These are phyloP conservation scores for Daphne laureola DNA, from an alignment of 441 rosid genomes.

Conservation along the genomic window DNA sequence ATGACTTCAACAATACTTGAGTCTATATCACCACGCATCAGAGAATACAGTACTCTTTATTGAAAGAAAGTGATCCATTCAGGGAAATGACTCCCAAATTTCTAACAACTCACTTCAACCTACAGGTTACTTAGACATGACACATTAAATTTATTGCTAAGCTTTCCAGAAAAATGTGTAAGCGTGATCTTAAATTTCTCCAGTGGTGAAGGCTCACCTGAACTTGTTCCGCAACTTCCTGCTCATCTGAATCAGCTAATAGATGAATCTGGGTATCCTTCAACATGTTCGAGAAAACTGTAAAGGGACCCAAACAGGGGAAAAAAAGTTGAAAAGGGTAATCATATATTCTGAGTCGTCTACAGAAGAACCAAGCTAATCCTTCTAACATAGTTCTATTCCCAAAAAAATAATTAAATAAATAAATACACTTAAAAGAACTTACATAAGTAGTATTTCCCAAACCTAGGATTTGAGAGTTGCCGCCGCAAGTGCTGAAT, in stretches of 20 bases:
- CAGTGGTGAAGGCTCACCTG: constrained; percentile 41
- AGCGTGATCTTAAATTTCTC: too few species aligned
- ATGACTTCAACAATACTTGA: too few species aligned
- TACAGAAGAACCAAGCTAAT: constrained; percentile 11
- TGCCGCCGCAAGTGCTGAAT: constrained; percentile 77
- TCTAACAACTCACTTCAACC: too few species aligned
- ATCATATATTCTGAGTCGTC: constrained; percentile 4
- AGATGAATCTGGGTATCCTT: constrained; percentile 96
- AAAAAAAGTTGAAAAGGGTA: constrained; percentile 4
- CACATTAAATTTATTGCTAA: too few species aligned
- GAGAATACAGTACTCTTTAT: too few species aligned
- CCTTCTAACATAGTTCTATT: background rate
- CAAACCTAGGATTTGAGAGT: constrained; percentile 75
- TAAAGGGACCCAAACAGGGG: constrained; percentile 12
- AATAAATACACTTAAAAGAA: constrained; percentile 4
- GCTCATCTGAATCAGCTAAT: constrained; percentile 95
- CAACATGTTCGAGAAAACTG: constrained; percentile 93
- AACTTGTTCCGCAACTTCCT: constrained; percentile 85
- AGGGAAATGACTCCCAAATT: too few species aligned
- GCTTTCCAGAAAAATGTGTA: too few species aligned
- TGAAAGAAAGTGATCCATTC: too few species aligned
- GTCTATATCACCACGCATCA: too few species aligned
- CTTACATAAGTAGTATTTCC: constrained; percentile 86
- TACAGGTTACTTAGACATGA: too few species aligned
- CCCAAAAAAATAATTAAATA: background rate